Percentiles rank a stretch among this genome's conserved stretches.
phyloP scores from a whole-genome alignment of 2,329 filamentous ascomycete species.

The Capronia americana region DNA sequence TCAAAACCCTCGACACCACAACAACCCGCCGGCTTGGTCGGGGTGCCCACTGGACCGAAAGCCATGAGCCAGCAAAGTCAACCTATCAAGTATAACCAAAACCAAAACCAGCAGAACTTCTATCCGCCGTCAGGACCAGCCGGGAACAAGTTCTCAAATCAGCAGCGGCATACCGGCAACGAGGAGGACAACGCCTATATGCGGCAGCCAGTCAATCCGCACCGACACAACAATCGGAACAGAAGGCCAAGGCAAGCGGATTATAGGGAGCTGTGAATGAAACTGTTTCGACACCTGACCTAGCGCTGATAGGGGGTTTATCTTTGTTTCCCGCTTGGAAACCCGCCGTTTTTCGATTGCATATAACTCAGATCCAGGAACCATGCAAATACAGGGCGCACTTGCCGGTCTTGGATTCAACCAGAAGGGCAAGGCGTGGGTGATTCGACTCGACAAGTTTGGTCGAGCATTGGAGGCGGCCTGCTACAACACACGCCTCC shows the following conservation, averaged over 20 bases:
- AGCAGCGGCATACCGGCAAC: constrained; percentile 63
- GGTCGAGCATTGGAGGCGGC: neutral
- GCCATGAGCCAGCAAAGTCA: constrained; percentile 28
- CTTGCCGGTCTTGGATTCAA: neutral
- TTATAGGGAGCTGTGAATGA: constrained; percentile 72
- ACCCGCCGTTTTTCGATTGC: neutral
- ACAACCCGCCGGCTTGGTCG: constrained; percentile 40
- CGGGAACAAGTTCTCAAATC: constrained; percentile 59
- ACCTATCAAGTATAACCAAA: constrained; percentile 6
- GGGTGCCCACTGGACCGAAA: constrained; percentile 39
- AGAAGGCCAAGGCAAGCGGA: constrained; percentile 80
- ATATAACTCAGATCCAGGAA: neutral
- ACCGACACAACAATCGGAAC: constrained; percentile 83
- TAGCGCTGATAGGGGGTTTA: neutral
- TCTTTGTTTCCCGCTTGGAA: neutral
- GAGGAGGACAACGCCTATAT: constrained; percentile 92
- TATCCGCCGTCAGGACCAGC: constrained; percentile 33
- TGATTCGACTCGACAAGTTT: neutral
- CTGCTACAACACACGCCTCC: neutral
- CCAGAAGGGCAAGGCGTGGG: too few relatives aligned
- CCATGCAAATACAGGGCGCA: neutral
- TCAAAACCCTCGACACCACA: constrained; percentile 39
- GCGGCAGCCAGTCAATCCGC: constrained; percentile 91
- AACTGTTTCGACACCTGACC: neutral
- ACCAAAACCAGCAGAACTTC: constrained; percentile 25